Evolutionary conservation across 73 alveolate genomes (phyloP).

Genomic region (Tetrahymena thermophila): DNA sequence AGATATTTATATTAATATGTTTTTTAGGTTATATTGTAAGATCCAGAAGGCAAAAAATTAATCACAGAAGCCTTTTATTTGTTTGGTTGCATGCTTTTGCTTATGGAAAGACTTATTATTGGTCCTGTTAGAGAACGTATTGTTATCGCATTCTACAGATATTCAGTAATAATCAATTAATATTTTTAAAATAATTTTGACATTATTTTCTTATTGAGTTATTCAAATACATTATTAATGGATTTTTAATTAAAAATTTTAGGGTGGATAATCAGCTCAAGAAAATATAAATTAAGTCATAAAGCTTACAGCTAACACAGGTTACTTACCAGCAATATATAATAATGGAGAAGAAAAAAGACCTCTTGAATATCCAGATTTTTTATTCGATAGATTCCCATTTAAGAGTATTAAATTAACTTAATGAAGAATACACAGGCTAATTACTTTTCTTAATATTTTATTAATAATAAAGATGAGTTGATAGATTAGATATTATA

Average conservation of each 20-base stretch:
- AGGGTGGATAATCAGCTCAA: constrained; percentile 78
- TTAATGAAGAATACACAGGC: constrained; percentile 51
- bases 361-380: constrained; percentile 84
- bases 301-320: constrained; percentile 74
- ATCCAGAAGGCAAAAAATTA: constrained; percentile 82
- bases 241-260: neutral
- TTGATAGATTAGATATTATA: constrained; percentile 71
- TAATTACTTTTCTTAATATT: constrained; percentile 72
- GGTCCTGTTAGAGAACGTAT: constrained; percentile 88
- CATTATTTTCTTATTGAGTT: too few relatives aligned
- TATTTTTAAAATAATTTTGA: too few relatives aligned
- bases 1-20: constrained; percentile 46
- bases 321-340: constrained; percentile 52
- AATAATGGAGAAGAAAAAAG: constrained; percentile 59
- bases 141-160: constrained; percentile 88
- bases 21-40: constrained; percentile 62
- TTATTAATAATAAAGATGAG: constrained; percentile 35
- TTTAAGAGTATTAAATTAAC: constrained; percentile 57
- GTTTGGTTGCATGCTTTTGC: constrained; percentile 90
- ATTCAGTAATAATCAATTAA: constrained; percentile 17
- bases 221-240: too few relatives aligned
- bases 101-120: constrained; percentile 88
- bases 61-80: constrained; percentile 84
- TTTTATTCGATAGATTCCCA: constrained; percentile 78
- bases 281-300: constrained; percentile 80